Evolutionary conservation across 345 rosid species (phyloP), one percentile per base, ranked within the genome.

Genomic region (Camelina hispida): DNA sequence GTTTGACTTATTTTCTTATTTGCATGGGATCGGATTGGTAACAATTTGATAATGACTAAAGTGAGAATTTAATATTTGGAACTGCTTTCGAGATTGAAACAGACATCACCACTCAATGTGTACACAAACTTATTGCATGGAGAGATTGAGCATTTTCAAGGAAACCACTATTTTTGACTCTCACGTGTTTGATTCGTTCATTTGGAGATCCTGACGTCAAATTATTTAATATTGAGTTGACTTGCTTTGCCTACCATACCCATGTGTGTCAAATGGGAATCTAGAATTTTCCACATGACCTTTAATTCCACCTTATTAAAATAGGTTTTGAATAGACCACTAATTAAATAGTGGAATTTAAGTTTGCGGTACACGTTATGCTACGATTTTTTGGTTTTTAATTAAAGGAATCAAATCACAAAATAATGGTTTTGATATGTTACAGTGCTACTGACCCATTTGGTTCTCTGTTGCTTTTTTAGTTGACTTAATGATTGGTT

Each of bases 221-320:
- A 14, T 38, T 61, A 69, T 62, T 65, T 34, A 69, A 44, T 62
- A 62, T 28, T 37, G 60, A 69, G 75, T 69, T 69, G 80, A 76
- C 75, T 69, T 69, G 62, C 10, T 30, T 17, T 30, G 18, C 7
- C 9, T 38, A 76, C 42, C 51, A 69, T 38, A 76, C 42, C 42
- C 51, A 69, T 68, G 57, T 47, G 52, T 47, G 63, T 43, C 43
- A 51, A 48, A 51, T 60, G 30, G 42, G 69, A 68, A 61, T 57
- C 28, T 68, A 22, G 37, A 42, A 32, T 62, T 20, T 32, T 7
- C 37, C 18, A 43, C 54, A 57, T 76, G 48, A 61, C 54, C 46
- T 23, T 37, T 22, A 10, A 18, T 54, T 53, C 32, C 13, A 73
- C 30, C 16, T 22, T 34, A 55, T 34, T 63, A 4, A 25, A 18